Evolutionary conservation across 2,329 filamentous ascomycete species (phyloP).

Genomic region (Alternaria sp.): DNA sequence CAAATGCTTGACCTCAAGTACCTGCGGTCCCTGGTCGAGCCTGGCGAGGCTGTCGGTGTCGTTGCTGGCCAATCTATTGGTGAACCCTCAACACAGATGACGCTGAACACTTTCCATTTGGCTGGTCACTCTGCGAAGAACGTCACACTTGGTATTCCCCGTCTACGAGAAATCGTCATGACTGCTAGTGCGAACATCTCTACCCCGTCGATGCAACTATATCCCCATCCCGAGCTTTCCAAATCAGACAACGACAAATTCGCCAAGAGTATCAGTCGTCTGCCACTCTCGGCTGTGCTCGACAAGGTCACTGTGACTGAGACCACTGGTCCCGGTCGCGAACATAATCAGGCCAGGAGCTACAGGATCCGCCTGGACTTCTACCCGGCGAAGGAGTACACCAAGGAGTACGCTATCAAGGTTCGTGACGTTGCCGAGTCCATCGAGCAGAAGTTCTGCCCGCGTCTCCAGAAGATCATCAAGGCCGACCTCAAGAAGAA

Average conservation of each 20-base stretch:
- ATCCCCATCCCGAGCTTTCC: constrained; percentile 74
- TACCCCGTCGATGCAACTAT: constrained; percentile 87
- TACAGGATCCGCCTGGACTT: constrained; percentile 84
- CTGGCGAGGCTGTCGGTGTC: constrained; percentile 95
- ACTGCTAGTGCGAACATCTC: constrained; percentile 88
- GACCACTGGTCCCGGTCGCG: constrained; percentile 73
- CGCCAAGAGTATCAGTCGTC: constrained; percentile 87
- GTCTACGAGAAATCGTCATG: constrained; percentile 97
- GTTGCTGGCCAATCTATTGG: constrained; percentile 96
- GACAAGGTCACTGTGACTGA: constrained; percentile 84
- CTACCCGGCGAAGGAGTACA: constrained; percentile 85
- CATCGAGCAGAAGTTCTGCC: constrained; percentile 81
- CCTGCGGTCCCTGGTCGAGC: constrained; percentile 87
- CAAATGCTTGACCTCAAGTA: constrained; percentile 91
- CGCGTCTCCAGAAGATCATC: constrained; percentile 71
- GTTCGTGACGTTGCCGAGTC: constrained; percentile 77
- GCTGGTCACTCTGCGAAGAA: constrained; percentile 98
- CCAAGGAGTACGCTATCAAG: constrained; percentile 81
- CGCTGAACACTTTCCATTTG: constrained; percentile 98
- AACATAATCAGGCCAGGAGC: constrained; percentile 75
- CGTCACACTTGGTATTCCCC: constrained; percentile 97
- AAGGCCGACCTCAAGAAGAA: constrained; percentile 82
- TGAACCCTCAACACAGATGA: constrained; percentile 99
- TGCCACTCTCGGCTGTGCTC: constrained; percentile 82
- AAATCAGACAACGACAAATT: constrained; percentile 76